Conservation (phyloP, 2,329 filamentous ascomycete species). For the Calonectria hongkongensis region DNA sequence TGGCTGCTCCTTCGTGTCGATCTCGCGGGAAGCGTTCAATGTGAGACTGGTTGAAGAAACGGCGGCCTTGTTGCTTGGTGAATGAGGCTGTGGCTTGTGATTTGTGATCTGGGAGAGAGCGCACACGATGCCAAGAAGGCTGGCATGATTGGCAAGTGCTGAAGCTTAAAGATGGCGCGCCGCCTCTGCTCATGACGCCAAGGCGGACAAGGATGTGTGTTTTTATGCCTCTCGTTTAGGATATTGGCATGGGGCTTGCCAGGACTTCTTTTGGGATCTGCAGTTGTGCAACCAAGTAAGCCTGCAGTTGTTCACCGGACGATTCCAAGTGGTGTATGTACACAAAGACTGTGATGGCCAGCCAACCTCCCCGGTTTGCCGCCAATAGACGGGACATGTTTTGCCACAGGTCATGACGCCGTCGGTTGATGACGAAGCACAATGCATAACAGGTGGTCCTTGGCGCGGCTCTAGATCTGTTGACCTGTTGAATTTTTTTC, state of each 20-base stretch:
- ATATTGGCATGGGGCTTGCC: background rate
- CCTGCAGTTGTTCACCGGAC: slow-evolving; percentile 18
- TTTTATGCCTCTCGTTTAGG: background rate
- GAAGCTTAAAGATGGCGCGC: slow-evolving; percentile 5
- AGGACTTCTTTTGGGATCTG: background rate
- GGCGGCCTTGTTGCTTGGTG: slow-evolving; percentile 13
- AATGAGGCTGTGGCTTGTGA: slow-evolving; percentile 7
- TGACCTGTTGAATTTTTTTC: background rate
- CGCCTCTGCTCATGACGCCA: background rate
- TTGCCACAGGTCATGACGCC: slow-evolving; percentile 6
- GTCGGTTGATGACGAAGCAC: background rate
- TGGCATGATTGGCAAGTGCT: slow-evolving; percentile 4
- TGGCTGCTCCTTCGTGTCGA: background rate
- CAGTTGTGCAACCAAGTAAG: slow-evolving; percentile 18
- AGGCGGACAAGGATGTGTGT: slow-evolving; percentile 6
- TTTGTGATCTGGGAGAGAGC: background rate
- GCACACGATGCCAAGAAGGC: too few species aligned
- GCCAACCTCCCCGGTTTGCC: slow-evolving; percentile 3
- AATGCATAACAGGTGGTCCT: background rate
- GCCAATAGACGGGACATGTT: background rate
- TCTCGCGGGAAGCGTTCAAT: background rate
- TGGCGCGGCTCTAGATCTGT: background rate
- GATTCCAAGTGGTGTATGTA: background rate
- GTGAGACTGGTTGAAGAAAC: slow-evolving; percentile 23
- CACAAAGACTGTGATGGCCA: background rate